These are phyloP conservation scores for Tricladium varicosporioides DNA, from an alignment of 2,329 filamentous ascomycete genomes.

Conservation along the genomic window DNA sequence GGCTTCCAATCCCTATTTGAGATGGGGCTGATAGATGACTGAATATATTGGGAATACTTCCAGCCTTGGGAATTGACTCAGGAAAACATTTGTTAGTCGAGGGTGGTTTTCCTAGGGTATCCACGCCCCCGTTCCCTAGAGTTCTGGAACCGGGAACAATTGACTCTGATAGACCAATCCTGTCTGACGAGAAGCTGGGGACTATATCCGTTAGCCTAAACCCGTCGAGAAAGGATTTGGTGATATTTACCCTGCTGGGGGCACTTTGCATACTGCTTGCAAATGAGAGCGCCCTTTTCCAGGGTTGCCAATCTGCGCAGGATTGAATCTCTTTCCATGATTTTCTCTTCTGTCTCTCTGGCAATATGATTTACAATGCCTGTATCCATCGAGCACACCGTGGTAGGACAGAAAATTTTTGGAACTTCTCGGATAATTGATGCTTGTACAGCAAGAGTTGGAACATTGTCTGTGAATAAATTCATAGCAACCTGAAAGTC, in stretches of 20 bases:
- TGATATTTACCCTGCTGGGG: constrained; percentile 8
- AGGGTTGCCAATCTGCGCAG: constrained; percentile 15
- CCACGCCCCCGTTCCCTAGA: too few species aligned
- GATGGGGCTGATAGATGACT: too few species aligned
- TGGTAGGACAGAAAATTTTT: constrained; percentile 20
- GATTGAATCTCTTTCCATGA: constrained; percentile 13
- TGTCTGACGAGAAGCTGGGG: too few species aligned
- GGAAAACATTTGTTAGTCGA: too few species aligned
- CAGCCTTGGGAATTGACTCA: too few species aligned
- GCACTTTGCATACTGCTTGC: constrained; percentile 20
- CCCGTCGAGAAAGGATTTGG: too few species aligned
- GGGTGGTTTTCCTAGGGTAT: too few species aligned
- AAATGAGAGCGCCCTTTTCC: constrained; percentile 20
- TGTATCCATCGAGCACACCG: constrained; percentile 19
- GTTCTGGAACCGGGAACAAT: too few species aligned
- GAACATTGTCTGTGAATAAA: constrained; percentile 24
- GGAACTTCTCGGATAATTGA: constrained; percentile 20
- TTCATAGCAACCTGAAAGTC: constrained; percentile 20
- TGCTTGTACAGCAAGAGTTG: constrained; percentile 20
- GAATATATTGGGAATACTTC: too few species aligned
- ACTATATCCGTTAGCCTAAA: too few species aligned
- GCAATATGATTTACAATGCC: constrained; percentile 17
- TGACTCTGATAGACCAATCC: too few species aligned
- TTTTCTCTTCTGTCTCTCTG: constrained; percentile 20
- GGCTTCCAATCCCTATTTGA: too few species aligned